Conservation (phyloP, 768 basidiomycete genomes). For the Mycena chlorophos region DNA sequence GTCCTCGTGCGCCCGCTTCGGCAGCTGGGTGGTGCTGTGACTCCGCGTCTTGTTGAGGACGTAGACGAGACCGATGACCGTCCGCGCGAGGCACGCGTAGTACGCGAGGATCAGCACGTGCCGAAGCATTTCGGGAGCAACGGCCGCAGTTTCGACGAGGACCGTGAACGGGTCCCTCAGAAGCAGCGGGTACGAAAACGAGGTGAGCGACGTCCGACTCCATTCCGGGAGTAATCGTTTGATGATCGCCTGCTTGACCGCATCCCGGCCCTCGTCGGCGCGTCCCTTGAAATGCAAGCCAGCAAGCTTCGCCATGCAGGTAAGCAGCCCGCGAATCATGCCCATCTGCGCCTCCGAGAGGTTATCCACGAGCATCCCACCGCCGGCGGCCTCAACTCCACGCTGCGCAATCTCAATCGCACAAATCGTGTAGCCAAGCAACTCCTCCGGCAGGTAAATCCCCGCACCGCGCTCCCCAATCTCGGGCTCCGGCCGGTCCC, state of each 20-base stretch:
- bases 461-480: conserved; percentile 75
- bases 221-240: conserved; percentile 90
- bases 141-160: conserved; percentile 85
- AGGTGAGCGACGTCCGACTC: conserved; percentile 81
- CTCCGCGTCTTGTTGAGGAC: conserved; percentile 72
- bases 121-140: conserved; percentile 85
- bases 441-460: conserved; percentile 88
- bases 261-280: conserved; percentile 73
- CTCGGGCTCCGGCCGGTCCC: conserved; percentile 75
- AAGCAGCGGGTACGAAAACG: conserved; percentile 82
- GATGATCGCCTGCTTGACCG: conserved; percentile 81
- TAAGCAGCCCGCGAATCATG: conserved; percentile 76
- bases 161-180: conserved; percentile 89
- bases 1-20: conserved; percentile 56
- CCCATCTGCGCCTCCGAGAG: conserved; percentile 75
- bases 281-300: conserved; percentile 68
- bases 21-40: conserved; percentile 45
- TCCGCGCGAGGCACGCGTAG: conserved; percentile 86
- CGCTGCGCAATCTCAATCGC: conserved; percentile 80
- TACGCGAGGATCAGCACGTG: conserved; percentile 88
- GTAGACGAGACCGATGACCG: conserved; percentile 83
- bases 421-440: conserved; percentile 85
- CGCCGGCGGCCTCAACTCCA: conserved; percentile 52
- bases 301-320: conserved; percentile 65
- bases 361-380: conserved; percentile 63